phyloP scores from a whole-genome alignment of 1,284 basidiomycete genomes.

The Serendipita sp. region DNA sequence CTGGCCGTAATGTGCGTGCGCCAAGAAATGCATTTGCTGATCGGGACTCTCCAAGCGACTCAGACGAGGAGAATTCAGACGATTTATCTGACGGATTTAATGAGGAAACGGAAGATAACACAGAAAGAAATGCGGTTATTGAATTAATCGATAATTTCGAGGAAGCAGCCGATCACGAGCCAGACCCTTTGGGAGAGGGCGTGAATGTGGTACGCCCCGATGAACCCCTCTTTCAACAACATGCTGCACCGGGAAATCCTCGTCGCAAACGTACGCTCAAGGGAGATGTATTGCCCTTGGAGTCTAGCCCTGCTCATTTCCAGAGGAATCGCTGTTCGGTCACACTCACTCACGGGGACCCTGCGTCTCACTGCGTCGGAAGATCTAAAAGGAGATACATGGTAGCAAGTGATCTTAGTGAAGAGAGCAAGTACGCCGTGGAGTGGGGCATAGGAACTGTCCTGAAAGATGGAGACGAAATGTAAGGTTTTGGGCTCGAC shows the following conservation, averaged over 20 bases:
- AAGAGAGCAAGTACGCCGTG: constrained; percentile 81
- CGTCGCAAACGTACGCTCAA: constrained; percentile 14
- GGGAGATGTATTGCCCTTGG: constrained; percentile 32
- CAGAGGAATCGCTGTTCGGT: constrained; percentile 89
- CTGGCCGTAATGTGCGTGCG: constrained; percentile 26
- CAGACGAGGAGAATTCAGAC: constrained; percentile 23
- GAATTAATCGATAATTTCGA: constrained; percentile 29
- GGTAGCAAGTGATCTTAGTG: constrained; percentile 85
- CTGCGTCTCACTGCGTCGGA: constrained; percentile 21
- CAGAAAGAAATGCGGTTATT: constrained; percentile 59
- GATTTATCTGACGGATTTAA: constrained; percentile 51
- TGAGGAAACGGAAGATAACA: constrained; percentile 59
- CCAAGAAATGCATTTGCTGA: constrained; percentile 35
- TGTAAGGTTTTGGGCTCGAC: constrained; percentile 28
- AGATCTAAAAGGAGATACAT: constrained; percentile 52
- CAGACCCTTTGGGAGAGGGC: constrained; percentile 70
- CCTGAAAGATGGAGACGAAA: constrained; percentile 83
- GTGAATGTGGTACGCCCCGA: constrained; percentile 61
- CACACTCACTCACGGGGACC: constrained; percentile 73
- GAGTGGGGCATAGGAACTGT: constrained; percentile 98
- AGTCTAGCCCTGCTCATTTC: constrained; percentile 68
- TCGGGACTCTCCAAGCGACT: constrained; percentile 15
- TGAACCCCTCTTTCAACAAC: constrained; percentile 14
- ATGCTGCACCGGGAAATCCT: constrained; percentile 7
- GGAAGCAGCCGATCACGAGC: constrained; percentile 35